Conservation (phyloP, 805 yeast species). For the Monosporozyma aquatica region DNA sequence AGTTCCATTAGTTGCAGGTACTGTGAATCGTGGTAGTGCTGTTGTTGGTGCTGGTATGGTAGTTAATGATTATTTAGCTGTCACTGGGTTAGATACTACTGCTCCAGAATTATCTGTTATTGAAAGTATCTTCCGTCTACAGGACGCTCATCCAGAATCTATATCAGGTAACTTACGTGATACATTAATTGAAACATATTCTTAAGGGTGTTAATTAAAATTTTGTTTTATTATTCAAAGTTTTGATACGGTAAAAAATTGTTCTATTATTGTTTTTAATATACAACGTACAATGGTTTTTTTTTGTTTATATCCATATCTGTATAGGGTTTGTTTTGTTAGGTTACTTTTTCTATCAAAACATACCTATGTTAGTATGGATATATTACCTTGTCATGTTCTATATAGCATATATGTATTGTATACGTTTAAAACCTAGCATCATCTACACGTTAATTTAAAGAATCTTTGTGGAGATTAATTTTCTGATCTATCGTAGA, state of each 20-base stretch:
- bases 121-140: slow-evolving; percentile 90
- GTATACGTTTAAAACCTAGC: background rate
- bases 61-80: slow-evolving; percentile 96
- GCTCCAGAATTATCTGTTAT: slow-evolving; percentile 97
- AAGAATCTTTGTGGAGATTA: no score
- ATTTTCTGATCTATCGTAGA: no score
- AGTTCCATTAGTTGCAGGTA: slow-evolving; percentile 97
- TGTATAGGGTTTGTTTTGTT: no score
- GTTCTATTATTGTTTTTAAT: no score
- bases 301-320: no score
- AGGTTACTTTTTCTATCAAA: no score
- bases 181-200: slow-evolving; percentile 85
- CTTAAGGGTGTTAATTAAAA: slow-evolving; percentile 40
- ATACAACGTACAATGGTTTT: slow-evolving; percentile 2
- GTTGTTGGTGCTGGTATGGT: slow-evolving; percentile 99
- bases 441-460: background rate
- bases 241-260: no score
- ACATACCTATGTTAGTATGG: no score
- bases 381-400: slow-evolving; percentile 1
- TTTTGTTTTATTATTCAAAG: no score
- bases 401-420: slow-evolving; percentile 1
- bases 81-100: slow-evolving; percentile 93
- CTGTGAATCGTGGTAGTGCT: slow-evolving; percentile 93
- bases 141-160: slow-evolving; percentile 83
- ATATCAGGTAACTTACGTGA: slow-evolving; percentile 81